Percentiles rank a stretch among this genome's conserved stretches.
Conservation (phyloP, 192 early-diverging fungal species). For the Backusella circina region DNA sequence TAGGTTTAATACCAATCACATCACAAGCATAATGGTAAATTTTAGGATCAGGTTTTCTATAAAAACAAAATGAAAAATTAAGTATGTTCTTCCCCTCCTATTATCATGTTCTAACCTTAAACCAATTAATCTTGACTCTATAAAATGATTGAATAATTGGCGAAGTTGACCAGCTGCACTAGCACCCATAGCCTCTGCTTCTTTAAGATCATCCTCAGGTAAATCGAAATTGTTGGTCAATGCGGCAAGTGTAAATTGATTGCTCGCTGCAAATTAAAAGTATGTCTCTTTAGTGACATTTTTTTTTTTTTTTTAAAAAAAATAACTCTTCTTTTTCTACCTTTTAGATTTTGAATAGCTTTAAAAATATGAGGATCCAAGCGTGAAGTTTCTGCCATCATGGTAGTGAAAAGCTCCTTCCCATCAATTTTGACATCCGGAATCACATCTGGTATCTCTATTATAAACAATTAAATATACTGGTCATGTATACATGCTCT, state of each 20-base stretch:
- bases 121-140: conserved; percentile 74
- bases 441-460: conserved; percentile 7
- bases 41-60: conserved; percentile 76
- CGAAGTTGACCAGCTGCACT: conserved; percentile 36
- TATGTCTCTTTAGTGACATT: not conserved
- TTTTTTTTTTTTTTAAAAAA: too few species aligned
- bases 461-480: not conserved
- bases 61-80: not conserved
- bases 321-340: not conserved
- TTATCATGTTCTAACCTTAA: conserved; percentile 35
- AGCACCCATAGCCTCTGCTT: conserved; percentile 33
- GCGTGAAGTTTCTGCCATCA: conserved; percentile 57
- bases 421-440: conserved; percentile 48
- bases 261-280: conserved; percentile 23
- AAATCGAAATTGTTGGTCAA: conserved; percentile 81
- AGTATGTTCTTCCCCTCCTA: not conserved
- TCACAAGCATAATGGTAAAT: conserved; percentile 74
- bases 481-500: not conserved
- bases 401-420: conserved; percentile 51
- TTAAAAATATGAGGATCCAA: conserved; percentile 43
- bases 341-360: conserved; percentile 46
- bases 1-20: conserved; percentile 59
- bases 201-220: conserved; percentile 35
- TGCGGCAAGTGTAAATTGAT: conserved; percentile 65
- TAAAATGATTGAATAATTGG: conserved; percentile 64